These are phyloP conservation scores for Anaeromyces robustus DNA, from an alignment of 192 early-diverging fungal genomes.

Conservation along the genomic window DNA sequence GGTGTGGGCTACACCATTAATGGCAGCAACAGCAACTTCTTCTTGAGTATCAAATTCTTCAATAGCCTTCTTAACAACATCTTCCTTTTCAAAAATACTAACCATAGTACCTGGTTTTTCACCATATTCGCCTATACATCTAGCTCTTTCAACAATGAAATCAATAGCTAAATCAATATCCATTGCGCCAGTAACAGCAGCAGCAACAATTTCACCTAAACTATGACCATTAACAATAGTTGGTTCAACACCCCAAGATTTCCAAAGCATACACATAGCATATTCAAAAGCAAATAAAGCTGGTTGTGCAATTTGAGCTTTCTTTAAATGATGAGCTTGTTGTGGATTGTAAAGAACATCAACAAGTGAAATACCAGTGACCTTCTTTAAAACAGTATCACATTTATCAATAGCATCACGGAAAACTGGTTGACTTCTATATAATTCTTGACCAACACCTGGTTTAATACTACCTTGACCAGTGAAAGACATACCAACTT, in stretches of 20 bases:
- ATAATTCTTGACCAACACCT: background rate
- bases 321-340: background rate
- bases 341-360: background rate
- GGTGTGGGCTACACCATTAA: constrained; percentile 14
- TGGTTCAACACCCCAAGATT: constrained; percentile 6
- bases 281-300: background rate
- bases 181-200: constrained; percentile 10
- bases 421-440: background rate
- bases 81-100: constrained; percentile 4
- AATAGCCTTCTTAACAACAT: background rate
- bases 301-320: background rate
- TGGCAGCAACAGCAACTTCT: constrained; percentile 6
- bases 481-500: background rate
- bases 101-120: constrained; percentile 12
- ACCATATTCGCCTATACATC: constrained; percentile 5
- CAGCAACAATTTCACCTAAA: constrained; percentile 15
- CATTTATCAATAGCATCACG: background rate
- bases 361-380: background rate
- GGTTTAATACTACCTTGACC: background rate
- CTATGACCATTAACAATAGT: constrained; percentile 10
- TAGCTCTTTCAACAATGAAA: constrained; percentile 13
- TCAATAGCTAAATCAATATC: constrained; percentile 7
- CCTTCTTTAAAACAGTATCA: background rate
- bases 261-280: constrained; percentile 13
- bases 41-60: background rate